Evolutionary conservation across 129 eudicot species (phyloP), one percentile per base, ranked within the genome.

Genomic region (Lonicera japonica): DNA sequence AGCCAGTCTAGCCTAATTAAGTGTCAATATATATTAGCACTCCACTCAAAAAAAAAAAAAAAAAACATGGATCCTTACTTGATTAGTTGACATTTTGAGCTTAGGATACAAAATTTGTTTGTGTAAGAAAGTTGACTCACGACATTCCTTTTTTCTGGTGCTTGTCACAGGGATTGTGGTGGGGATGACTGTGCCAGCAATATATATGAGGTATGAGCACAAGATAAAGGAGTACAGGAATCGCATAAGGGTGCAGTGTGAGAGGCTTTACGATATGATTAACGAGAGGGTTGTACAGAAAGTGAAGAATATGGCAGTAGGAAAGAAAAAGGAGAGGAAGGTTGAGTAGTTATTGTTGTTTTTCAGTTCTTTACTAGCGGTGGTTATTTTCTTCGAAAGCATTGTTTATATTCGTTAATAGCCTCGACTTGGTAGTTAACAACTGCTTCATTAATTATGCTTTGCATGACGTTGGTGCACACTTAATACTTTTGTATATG

Each of bases 161-260:
- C 9, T 40, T n/a, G 22, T 54, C 53, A 57, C 58, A 90, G 97
- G 97, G 20, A 63, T 69, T 17, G 60, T 78, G 48, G 54, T 51
- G 70, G 88, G 79, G 0, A 63, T 83, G 90, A 83, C 56, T 17
- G 69, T 73, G 38, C 88, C 97, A 0, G 59, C 60, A n/a, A 59
- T 83, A 0, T 80, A 86, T 71, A 25, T 58, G 52, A 81, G 75
- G 57, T 80, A 80, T 15, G 84, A 83, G 36, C 4, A 76, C 5
- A 79, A 67, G 73, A 70, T 86, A 11, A 80, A 74, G 56, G 85
- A 73, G 75, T 67, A 38, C 60, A 77, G 86, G 21, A 66, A 53
- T 61, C 64, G 77, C 39, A 11, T 79, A 69, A 86, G 75, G 69
- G 54, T 63, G 57, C 81, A 74, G 16, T 66, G 75, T 34, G 63